Evolutionary conservation across 2,329 filamentous ascomycete genomes (phyloP), one percentile per base, ranked within the genome.

Genomic region (Stachybotrys elegans): DNA sequence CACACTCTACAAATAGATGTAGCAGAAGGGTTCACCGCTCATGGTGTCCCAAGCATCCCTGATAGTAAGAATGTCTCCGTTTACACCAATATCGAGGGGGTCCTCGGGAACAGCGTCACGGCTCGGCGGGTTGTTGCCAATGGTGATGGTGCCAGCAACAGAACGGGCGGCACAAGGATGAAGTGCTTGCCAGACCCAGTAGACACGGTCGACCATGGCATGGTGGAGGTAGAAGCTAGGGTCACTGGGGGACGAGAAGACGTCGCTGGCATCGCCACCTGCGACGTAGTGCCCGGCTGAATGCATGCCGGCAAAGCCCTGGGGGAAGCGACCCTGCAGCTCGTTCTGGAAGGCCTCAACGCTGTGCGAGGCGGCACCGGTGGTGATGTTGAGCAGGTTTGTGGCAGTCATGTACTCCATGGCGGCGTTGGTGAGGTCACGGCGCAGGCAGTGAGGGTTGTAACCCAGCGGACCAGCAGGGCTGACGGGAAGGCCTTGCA

Each of bases 391-490:
- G 38, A 40, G 23, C 21, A 40, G 38, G 38, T 40, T 40, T 22
- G 38, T n/a, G 22, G 22, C 22, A 4, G 38, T 40, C 22, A 40
- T 27, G 21, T 25, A 40, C 14, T 13, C 7, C 21, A 22, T n/a
- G 16, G 38, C 22, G 12, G 22, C 52, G 38, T 52, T 43, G 19
- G 57, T 62, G 40, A 69, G 62, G 50, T 68, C 71, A 20, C 69
- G 66, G 34, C 63, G 61, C 35, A 74, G 58, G 56, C 70, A 71
- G 40, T 70, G 67, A n/a, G 69, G 67, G 58, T 74, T 73, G 52
- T 69, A 61, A 42, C 60, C 53, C 4, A 63, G 21, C 13, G 21
- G n/a, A 13, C 39, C 39, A 13, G 23, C 25, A 5, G 47, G 48
- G 2, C 53, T 54, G 5, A 41, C 36, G 1, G 49, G 46, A 11